Percentiles rank a stretch among this genome's conserved stretches.
Conservation (phyloP, 495 filamentous ascomycete species). For the Penicillium coprophilum region DNA sequence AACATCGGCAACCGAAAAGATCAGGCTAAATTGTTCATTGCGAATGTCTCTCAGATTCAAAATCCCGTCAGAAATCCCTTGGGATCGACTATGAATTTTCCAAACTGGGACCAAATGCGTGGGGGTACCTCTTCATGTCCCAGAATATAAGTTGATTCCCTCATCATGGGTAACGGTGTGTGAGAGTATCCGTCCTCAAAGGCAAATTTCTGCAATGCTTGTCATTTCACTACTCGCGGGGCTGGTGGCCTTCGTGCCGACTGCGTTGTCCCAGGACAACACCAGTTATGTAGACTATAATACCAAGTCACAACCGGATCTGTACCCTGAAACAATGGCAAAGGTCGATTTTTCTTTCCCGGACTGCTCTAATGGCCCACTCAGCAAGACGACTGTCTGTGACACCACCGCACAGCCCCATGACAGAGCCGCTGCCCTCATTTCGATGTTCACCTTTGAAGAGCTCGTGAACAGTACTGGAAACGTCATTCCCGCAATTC, state of each 20-base stretch:
- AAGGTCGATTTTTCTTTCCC: constrained; percentile 33
- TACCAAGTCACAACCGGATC: constrained; percentile 31
- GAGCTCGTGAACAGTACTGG: constrained; percentile 60
- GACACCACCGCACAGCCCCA: constrained; percentile 43
- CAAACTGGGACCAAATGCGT: neutral
- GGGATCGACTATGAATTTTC: neutral
- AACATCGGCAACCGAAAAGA: neutral
- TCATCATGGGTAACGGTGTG: neutral
- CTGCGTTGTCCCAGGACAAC: constrained; percentile 30
- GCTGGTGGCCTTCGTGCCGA: constrained; percentile 32
- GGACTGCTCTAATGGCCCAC: constrained; percentile 34
- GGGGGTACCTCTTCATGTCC: neutral
- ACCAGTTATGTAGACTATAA: constrained; percentile 34
- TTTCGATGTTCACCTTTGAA: constrained; percentile 48
- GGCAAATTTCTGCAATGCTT: constrained; percentile 14
- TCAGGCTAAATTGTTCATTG: neutral
- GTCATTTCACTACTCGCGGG: constrained; percentile 20
- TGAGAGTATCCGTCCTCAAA: neutral
- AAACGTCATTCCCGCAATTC: constrained; percentile 54
- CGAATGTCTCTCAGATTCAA: neutral
- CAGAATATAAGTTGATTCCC: constrained; percentile 9
- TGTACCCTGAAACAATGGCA: constrained; percentile 27
- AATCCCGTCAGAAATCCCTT: neutral
- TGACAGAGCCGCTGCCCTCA: constrained; percentile 46
- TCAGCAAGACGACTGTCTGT: constrained; percentile 46